These are phyloP conservation scores for Candida palmyrensis DNA, from an alignment of 805 yeast genomes.

Conservation along the genomic window DNA sequence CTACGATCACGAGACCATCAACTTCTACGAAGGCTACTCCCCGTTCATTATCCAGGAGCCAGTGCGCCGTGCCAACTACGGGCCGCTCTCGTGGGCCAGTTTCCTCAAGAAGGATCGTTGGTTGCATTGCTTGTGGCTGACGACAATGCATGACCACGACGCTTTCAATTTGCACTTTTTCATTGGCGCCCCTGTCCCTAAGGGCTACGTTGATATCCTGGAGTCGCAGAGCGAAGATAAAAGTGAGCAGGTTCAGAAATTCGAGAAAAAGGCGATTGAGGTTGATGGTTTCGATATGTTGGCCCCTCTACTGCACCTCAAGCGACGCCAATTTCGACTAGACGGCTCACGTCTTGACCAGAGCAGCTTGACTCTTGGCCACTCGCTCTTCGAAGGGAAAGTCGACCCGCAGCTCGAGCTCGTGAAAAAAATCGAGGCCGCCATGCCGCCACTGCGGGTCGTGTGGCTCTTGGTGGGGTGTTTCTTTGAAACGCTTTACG, in stretches of 20 bases:
- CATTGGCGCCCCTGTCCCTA: no score
- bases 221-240: no score
- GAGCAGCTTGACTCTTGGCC: slow-evolving; percentile 4
- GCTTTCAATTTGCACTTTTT: no score
- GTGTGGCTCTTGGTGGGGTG: slow-evolving; percentile 22
- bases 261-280: slow-evolving; percentile 8
- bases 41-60: slow-evolving; percentile 35
- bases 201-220: no score
- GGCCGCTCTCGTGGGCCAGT: slow-evolving; percentile 43
- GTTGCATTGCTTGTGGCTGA: slow-evolving; percentile 7
- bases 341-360: background rate
- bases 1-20: slow-evolving; percentile 22
- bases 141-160: no score
- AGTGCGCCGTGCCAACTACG: slow-evolving; percentile 38
- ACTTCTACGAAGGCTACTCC: slow-evolving; percentile 33
- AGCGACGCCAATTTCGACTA: background rate
- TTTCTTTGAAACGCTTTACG: slow-evolving; percentile 22
- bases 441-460: slow-evolving; percentile 19
- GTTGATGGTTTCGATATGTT: slow-evolving; percentile 9
- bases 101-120: slow-evolving; percentile 40
- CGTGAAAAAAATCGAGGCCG: slow-evolving; percentile 12
- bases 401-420: slow-evolving; percentile 12
- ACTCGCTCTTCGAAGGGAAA: slow-evolving; percentile 7
- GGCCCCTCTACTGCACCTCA: slow-evolving; percentile 4
- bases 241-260: no score